Percentiles rank a stretch among this genome's conserved stretches.
phyloP scores from a whole-genome alignment of 192 early-diverging fungal species.

The Linnemannia schmuckeri region DNA sequence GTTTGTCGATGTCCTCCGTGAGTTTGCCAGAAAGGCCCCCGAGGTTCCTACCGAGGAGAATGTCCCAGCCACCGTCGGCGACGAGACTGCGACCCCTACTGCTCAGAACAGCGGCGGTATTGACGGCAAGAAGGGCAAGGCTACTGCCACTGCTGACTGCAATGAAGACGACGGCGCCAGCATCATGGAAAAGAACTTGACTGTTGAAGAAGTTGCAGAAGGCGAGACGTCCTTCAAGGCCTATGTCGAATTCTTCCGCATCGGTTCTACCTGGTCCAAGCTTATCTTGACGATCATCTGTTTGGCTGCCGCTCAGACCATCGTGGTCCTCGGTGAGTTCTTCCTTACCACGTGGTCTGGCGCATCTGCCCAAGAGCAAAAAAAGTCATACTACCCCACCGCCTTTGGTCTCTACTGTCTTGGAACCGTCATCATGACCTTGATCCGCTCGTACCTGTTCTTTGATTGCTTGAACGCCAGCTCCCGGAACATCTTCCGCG shows the following conservation, averaged over 20 bases:
- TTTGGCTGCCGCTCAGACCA: constrained; percentile 23
- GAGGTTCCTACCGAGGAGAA: constrained; percentile 3
- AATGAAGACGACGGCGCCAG: constrained; percentile 1
- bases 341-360: constrained; percentile 67
- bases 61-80: background rate
- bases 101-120: background rate
- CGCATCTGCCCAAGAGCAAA: constrained; percentile 46
- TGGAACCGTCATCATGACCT: constrained; percentile 55
- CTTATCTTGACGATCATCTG: constrained; percentile 18
- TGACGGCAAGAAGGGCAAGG: background rate
- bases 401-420: constrained; percentile 57
- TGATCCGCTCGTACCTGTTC: constrained; percentile 59
- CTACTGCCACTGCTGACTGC: background rate
- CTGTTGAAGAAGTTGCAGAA: constrained; percentile 12
- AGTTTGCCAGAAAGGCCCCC: constrained; percentile 7
- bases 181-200: constrained; percentile 18
- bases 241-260: constrained; percentile 39
- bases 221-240: constrained; percentile 32
- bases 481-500: constrained; percentile 52
- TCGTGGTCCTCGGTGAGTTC: constrained; percentile 46
- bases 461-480: constrained; percentile 11
- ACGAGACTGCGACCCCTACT: background rate
- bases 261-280: constrained; percentile 18
- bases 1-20: constrained; percentile 15
- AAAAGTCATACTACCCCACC: constrained; percentile 26